A percentile compares a stretch with the other conserved stretches of the same genome.
phyloP scores from a whole-genome alignment of 805 yeast species.

The Sugiyamaella mastotermitis region DNA sequence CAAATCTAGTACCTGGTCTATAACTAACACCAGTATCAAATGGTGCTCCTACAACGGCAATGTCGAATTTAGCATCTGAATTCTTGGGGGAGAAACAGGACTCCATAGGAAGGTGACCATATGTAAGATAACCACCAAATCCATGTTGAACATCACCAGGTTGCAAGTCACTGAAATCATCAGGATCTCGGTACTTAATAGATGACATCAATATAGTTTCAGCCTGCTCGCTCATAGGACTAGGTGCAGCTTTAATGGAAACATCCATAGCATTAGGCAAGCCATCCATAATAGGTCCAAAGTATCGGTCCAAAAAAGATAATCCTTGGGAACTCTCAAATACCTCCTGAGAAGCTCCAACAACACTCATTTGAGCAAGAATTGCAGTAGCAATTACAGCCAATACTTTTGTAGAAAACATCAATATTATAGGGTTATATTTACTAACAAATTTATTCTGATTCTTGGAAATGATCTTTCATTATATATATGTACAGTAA shows the following conservation, averaged over 20 bases:
- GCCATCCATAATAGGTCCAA: neutral
- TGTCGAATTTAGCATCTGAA: conserved; percentile 42
- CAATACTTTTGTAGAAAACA: too few species aligned
- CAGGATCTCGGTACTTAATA: conserved; percentile 1
- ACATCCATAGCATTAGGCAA: neutral
- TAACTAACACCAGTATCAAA: conserved; percentile 76
- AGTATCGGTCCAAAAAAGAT: conserved; percentile 3
- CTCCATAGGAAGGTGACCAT: conserved; percentile 62
- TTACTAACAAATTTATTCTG: too few species aligned
- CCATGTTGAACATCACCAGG: conserved; percentile 18
- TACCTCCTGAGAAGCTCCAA: too few species aligned
- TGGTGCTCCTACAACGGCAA: conserved; percentile 73
- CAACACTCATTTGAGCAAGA: too few species aligned
- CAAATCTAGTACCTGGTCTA: conserved; percentile 78
- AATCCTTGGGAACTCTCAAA: too few species aligned
- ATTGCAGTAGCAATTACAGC: too few species aligned
- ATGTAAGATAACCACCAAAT: conserved; percentile 36
- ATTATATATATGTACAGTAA: too few species aligned
- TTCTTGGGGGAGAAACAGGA: conserved; percentile 46
- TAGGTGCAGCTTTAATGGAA: neutral
- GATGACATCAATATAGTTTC: neutral
- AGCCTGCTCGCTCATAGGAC: neutral
- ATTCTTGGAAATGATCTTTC: too few species aligned
- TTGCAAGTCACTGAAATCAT: conserved; percentile 1
- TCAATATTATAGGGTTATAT: too few species aligned